Evolutionary conservation across 257 asterid genomes (phyloP).

Genomic region (Nicotiana paniculata): DNA sequence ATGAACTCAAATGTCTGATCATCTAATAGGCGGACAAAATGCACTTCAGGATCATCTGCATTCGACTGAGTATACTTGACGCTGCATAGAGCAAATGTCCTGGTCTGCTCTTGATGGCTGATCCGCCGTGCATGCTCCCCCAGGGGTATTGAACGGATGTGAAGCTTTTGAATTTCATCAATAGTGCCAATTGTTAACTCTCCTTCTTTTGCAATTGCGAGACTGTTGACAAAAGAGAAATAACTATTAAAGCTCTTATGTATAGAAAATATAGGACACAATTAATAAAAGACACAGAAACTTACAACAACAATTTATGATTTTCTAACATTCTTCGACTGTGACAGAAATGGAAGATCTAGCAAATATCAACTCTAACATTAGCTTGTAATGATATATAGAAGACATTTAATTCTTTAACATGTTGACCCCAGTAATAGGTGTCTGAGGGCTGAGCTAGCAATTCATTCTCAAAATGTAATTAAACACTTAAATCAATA

Average conservation of each 20-base stretch:
- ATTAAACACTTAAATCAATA: background rate
- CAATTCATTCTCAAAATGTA: conserved; percentile 1
- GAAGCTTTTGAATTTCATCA: conserved; percentile 98
- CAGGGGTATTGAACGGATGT: conserved; percentile 87
- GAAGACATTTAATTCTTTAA: conserved; percentile 7
- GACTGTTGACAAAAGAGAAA: conserved; percentile 45
- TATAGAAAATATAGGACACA: background rate
- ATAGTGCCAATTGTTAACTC: conserved; percentile 95
- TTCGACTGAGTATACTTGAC: conserved; percentile 67
- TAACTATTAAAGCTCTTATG: conserved; percentile 3
- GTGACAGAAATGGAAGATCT: background rate
- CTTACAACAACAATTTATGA: background rate
- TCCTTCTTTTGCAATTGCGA: conserved; percentile 95
- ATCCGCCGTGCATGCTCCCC: conserved; percentile 98
- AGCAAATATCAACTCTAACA: background rate
- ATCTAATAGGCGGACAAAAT: conserved; percentile 81
- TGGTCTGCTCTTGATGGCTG: conserved; percentile 97
- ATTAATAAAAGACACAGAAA: background rate
- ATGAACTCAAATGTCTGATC: conserved; percentile 94
- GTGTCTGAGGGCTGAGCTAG: background rate
- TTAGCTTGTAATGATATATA: background rate
- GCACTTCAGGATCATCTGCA: conserved; percentile 71
- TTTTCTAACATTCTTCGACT: background rate
- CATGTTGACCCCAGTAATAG: background rate
- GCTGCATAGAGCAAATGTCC: conserved; percentile 82